These are phyloP conservation scores for Aspergillus fijiensis DNA, from an alignment of 2,329 filamentous ascomycete species.

Conservation along the genomic window DNA sequence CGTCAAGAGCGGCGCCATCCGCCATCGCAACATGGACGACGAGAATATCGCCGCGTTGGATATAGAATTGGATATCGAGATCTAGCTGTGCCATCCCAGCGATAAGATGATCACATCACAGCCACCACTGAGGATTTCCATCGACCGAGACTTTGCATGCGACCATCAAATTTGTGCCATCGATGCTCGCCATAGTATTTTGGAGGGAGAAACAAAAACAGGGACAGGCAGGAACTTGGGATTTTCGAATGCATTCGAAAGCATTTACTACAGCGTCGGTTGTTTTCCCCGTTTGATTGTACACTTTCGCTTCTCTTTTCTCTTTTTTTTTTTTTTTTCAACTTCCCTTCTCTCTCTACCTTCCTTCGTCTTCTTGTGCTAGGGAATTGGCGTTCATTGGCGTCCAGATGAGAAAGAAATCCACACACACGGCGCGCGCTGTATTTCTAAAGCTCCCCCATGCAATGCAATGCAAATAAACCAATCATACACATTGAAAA, in stretches of 20 bases:
- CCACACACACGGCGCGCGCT: conserved; percentile 3
- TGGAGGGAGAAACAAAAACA: background rate
- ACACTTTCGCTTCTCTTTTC: background rate
- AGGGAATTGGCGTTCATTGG: conserved; percentile 16
- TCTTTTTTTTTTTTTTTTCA: background rate
- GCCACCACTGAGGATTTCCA: background rate
- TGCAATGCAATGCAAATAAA: conserved; percentile 1
- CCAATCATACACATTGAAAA: background rate
- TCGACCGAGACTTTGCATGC: background rate
- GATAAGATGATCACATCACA: background rate
- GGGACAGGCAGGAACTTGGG: background rate
- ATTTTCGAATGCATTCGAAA: background rate
- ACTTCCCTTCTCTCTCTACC: background rate
- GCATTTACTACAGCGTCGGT: conserved; percentile 13
- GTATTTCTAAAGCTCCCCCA: conserved; percentile 8
- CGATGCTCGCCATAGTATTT: background rate
- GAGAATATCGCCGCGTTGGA: conserved; percentile 89
- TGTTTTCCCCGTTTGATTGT: background rate
- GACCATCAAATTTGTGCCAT: background rate
- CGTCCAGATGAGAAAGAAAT: conserved; percentile 4
- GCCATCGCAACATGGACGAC: conserved; percentile 78
- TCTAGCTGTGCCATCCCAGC: conserved; percentile 47
- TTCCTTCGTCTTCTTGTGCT: background rate
- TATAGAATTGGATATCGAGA: conserved; percentile 87
- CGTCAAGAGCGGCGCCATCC: conserved; percentile 58